Base-by-base conservation (phyloP, 225 moss, liverwort and hornwort species). In the Polytrichum commune region DNA sequence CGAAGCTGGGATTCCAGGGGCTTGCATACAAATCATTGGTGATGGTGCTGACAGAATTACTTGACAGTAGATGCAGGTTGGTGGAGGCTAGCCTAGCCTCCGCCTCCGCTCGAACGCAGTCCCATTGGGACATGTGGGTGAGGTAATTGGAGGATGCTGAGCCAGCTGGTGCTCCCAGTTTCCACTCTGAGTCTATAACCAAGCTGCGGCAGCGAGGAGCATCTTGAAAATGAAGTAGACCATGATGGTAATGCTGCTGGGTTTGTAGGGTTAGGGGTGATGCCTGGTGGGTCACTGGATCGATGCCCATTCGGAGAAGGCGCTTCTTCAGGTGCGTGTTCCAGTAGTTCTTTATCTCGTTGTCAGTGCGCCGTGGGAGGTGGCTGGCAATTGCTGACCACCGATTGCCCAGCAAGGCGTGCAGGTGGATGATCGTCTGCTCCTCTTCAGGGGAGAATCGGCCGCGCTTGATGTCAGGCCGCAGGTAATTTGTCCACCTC, bases 271-370 rank as follows among this genome's bases (percentile, higher is more conserved):
- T 20, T 0, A 82, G 72, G 24, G 70, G 65, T 6, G 82, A 83
- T 13, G 88, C 69, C 27, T 88, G 82, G 79, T 95, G 88, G 19
- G 95, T 90, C n/a, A 88, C 84, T 0, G 93, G 91, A 69, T 93
- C 90, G 64, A 91, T 91, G 27, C 93, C 90, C 88, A 90, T 81
- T 68, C 90, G 93, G 35, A 90, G 25, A 26, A 96, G 82, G 1
- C 90, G 87, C 74, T 96, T 96, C 80, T 90, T 96, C 26, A 96
- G 66, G 65, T 93, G 91, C 5, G 96, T 96, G 74, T 96, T 96
- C 96, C 96, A 96, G 86, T 93, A 93, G 70, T 96, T 96, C 74
- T 96, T 96, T 0, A 96, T 93, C 77, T 96, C 96, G 54, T 96
- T 96, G 84, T 96, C 96, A 1, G 96, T 96, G 32, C 96, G 90